Evolutionary conservation across 306 rosid species (phyloP).

Genomic region (Lagenaria siceraria): DNA sequence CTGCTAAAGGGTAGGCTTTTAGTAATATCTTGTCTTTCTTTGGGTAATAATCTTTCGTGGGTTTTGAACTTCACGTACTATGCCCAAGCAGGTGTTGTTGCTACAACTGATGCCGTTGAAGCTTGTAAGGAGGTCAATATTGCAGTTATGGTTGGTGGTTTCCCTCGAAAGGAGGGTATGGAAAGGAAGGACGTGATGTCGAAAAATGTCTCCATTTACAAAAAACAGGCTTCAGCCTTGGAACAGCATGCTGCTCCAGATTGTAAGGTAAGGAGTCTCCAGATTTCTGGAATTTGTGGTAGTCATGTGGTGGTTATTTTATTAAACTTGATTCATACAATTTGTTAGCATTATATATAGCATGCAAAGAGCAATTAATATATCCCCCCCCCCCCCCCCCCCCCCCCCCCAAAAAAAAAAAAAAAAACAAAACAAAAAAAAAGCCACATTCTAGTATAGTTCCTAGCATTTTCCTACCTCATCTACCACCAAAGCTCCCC

Average conservation of each 20-base stretch:
- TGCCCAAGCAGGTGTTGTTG: conserved; percentile 65
- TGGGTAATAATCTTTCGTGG: neutral
- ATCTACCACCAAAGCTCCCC: neutral
- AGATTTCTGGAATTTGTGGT: neutral
- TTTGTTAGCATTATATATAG: neutral
- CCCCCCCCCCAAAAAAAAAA: too few relatives aligned
- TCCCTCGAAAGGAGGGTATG: conserved; percentile 98
- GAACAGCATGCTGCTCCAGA: conserved; percentile 83
- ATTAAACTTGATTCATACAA: neutral
- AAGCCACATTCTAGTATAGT: neutral
- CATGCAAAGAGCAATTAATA: too few relatives aligned
- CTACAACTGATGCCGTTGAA: conserved; percentile 90
- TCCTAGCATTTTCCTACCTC: neutral
- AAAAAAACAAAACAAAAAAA: too few relatives aligned
- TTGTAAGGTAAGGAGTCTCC: conserved; percentile 55
- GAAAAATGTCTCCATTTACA: conserved; percentile 81
- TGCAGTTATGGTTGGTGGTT: conserved; percentile 97
- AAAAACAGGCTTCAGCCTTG: conserved; percentile 88
- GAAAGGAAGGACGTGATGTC: conserved; percentile 96
- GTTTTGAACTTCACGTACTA: neutral
- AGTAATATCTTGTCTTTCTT: neutral
- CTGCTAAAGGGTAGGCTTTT: conserved; percentile 54
- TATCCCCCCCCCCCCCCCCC: too few relatives aligned
- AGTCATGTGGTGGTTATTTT: neutral
- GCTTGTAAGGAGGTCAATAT: conserved; percentile 80